Percentiles rank a stretch among this genome's conserved stretches.
Evolutionary conservation across 164 flowering plant species (phyloP).

Genomic region (Magnolia sinica): DNA sequence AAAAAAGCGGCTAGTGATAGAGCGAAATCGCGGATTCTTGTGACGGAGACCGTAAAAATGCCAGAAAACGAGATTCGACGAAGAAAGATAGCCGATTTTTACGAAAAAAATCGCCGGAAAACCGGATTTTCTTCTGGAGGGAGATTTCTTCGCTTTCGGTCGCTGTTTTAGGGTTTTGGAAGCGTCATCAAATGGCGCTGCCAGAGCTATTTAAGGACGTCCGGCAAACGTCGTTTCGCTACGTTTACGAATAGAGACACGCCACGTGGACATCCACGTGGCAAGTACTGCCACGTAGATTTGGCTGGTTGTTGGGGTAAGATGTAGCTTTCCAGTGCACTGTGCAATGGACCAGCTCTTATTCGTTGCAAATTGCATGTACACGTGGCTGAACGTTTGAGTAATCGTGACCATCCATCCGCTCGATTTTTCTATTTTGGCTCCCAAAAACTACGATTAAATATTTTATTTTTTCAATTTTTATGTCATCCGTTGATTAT

Average conservation of each 20-base stretch:
- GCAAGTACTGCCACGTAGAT: background rate
- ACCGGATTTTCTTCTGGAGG: background rate
- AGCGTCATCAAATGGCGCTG: background rate
- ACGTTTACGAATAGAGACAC: background rate
- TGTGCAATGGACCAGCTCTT: background rate
- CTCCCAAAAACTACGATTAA: too few species aligned
- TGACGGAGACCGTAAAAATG: background rate
- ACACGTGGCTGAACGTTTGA: too few species aligned
- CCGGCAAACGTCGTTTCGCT: background rate
- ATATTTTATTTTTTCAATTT: too few species aligned
- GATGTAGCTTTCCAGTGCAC: background rate
- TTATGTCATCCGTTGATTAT: too few species aligned
- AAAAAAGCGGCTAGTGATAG: too few species aligned
- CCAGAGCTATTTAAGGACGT: slow-evolving; percentile 1
- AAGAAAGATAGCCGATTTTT: background rate
- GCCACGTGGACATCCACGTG: background rate
- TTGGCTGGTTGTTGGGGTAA: background rate
- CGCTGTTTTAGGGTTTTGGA: background rate
- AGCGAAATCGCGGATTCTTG: background rate
- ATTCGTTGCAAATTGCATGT: too few species aligned
- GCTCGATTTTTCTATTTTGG: too few species aligned
- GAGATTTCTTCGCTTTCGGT: background rate
- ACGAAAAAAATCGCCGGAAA: background rate
- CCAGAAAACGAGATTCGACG: background rate
- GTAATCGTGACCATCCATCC: too few species aligned